Evolutionary conservation across 768 basidiomycete species (phyloP), one percentile per base, ranked within the genome.

Genomic region (Boletellus ananiceps): DNA sequence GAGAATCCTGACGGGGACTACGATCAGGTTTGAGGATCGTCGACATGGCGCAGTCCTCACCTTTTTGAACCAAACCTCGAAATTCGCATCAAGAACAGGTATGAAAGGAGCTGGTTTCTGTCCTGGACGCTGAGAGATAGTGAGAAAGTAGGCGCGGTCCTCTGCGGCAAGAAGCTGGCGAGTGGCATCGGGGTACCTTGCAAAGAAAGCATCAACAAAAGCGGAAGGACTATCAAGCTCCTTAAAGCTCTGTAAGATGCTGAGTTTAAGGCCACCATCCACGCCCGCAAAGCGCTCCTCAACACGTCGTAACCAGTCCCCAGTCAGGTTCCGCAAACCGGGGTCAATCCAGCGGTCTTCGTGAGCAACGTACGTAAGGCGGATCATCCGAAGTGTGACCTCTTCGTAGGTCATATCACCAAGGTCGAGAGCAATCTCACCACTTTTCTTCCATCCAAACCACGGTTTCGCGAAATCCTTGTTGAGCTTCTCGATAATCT

Each of bases 31-130:
- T 11, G 32, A 49, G 8, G 21, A 45, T 41, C 4, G 19, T 44
- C 39, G 18, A 42, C 16, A 48, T 40, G 8, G 5, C 16, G 13
- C 5, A 27, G 32, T 37, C 54, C 76, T 35, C 52, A 88, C 91
- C 86, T 99, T 99, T 80, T 99, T 98, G 76, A 99, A 98, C 96
- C 96, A 99, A 44, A 98, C 93, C 66, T 94, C 92, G 63, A 98
- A 98, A 57, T 71, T 83, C 18, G 85, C 83, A 65, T 97, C 94
- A 44, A 98, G 80, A 27, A 99, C 84, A 4, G 95, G 94, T 58
- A 99, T 96, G 76, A 97, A 99, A 0, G 96, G 96, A 7, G 86
- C 95, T 1, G 96, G 96, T 71, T 98, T 99, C 77, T 99, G 96
- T 4, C 93, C 93, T 12, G 92, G 90, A 41, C 96, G 81, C 69